Evolutionary conservation across 2,329 filamentous ascomycete genomes (phyloP), one percentile per base, ranked within the genome.

Genomic region (Alternaria dauci): DNA sequence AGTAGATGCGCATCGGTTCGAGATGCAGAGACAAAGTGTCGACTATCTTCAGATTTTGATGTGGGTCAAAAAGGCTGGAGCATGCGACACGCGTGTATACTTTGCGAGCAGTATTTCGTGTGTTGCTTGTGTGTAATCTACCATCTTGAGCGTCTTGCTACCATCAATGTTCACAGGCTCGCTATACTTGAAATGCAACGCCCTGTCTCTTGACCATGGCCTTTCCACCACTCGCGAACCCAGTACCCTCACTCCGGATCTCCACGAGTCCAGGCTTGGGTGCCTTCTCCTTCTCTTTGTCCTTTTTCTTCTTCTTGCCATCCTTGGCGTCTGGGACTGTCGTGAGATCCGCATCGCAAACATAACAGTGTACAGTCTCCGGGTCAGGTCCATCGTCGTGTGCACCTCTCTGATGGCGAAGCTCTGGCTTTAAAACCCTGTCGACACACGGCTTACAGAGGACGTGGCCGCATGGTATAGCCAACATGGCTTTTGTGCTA

Each of bases 391-490:
- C 79, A 3, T 78, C 80, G 30, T 88, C 85, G 69, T 93, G 89
- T 6, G 88, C 87, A 58, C 78, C 74, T 8, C 71, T 52, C 7
- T 78, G 73, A 64, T 78, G 75, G 41, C 74, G 52, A 50, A 73
- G 72, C 36, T 77, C 75, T 0, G 80, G 76, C 66, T 80, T 67
- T 84, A 97, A 89, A 78, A 98, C 96, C 73, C 93, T 91, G 55
- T 89, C 86, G 16, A 94, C 90, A 73, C 94, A 97, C 39, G 86
- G 89, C 71, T 91, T 90, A 79, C 94, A 99, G 23, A 97, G 80
- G 1, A 98, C 93, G 76, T 99, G 94, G 0, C 94, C 94, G 72
- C 94, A 99, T 0, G 92, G 91, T 76, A 92, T 94, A 2, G 92
- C 89, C 52, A 97, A 83, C 76, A 94, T 87, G 0, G 94, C 92